A percentile compares a stretch with the other conserved stretches of the same genome.
These are phyloP conservation scores for Bjerkandera adusta DNA, from an alignment of 1,284 basidiomycete genomes.

Conservation along the genomic window DNA sequence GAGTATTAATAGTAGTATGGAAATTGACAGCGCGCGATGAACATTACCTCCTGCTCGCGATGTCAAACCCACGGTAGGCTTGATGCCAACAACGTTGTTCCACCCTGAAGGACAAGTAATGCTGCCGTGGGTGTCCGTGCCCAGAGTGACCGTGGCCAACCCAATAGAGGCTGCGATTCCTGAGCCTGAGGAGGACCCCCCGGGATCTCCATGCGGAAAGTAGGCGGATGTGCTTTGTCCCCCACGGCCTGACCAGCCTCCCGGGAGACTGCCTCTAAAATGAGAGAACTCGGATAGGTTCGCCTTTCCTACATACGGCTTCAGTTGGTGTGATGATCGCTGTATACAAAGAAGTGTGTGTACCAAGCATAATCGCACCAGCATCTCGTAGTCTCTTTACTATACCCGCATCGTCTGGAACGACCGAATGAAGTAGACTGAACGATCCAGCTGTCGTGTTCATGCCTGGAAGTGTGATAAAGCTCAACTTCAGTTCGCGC, in stretches of 20 bases:
- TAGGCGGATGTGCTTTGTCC: constrained; percentile 39
- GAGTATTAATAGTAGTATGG: constrained; percentile 5
- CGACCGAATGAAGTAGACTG: constrained; percentile 38
- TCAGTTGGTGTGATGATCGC: too few species aligned
- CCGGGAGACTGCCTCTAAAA: constrained; percentile 28
- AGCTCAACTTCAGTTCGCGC: not conserved
- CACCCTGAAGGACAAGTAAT: constrained; percentile 43
- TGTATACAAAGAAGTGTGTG: too few species aligned
- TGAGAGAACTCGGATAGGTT: constrained; percentile 30
- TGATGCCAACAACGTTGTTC: constrained; percentile 45
- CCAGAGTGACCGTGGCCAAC: constrained; percentile 51
- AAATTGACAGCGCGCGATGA: constrained; percentile 2
- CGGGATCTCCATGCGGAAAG: constrained; percentile 49
- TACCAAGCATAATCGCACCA: constrained; percentile 43
- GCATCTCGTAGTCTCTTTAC: constrained; percentile 37
- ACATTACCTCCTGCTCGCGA: constrained; percentile 40
- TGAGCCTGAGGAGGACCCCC: constrained; percentile 60
- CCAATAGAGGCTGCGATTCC: constrained; percentile 60
- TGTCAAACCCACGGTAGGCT: constrained; percentile 46
- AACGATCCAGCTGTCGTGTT: constrained; percentile 52
- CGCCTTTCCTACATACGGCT: constrained; percentile 25
- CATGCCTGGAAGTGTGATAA: constrained; percentile 48
- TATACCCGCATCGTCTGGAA: constrained; percentile 40
- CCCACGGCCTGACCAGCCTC: constrained; percentile 40
- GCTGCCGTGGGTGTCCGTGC: constrained; percentile 62